phyloP scores from a whole-genome alignment of 805 yeast species.

The Kregervanrija delftensis region DNA sequence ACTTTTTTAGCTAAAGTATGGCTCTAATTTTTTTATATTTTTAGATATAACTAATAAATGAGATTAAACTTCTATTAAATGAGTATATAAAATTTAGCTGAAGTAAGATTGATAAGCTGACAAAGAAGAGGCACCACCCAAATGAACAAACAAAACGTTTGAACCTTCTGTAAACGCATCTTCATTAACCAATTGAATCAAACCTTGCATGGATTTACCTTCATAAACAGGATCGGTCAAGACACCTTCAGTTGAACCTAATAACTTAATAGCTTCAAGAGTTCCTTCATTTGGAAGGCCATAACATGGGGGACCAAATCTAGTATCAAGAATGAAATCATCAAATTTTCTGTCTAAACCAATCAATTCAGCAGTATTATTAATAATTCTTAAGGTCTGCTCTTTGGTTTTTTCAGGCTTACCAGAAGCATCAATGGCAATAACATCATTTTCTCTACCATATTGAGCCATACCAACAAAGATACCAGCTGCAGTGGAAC shows the following conservation, averaged over 20 bases:
- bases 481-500: conserved; percentile 30
- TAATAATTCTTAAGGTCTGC: conserved; percentile 29
- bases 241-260: conserved; percentile 30
- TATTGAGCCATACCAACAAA: conserved; percentile 29
- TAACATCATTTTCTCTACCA: conserved; percentile 28
- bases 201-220: conserved; percentile 31
- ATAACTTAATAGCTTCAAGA: conserved; percentile 29
- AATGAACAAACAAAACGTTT: conserved; percentile 25
- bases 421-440: conserved; percentile 31
- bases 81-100: conserved; percentile 2
- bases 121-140: conserved; percentile 29
- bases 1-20: too few species aligned
- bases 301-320: conserved; percentile 29
- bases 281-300: conserved; percentile 32
- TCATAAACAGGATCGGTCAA: conserved; percentile 32
- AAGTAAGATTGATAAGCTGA: conserved; percentile 25
- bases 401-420: conserved; percentile 29
- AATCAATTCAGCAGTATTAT: conserved; percentile 26
- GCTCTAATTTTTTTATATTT: neutral
- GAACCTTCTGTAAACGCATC: conserved; percentile 23
- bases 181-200: conserved; percentile 22
- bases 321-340: conserved; percentile 24
- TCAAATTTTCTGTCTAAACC: conserved; percentile 23
- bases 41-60: neutral
- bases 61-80: neutral